Conservation (phyloP, 2,329 filamentous ascomycete species). For the Gyromitra esculenta region DNA sequence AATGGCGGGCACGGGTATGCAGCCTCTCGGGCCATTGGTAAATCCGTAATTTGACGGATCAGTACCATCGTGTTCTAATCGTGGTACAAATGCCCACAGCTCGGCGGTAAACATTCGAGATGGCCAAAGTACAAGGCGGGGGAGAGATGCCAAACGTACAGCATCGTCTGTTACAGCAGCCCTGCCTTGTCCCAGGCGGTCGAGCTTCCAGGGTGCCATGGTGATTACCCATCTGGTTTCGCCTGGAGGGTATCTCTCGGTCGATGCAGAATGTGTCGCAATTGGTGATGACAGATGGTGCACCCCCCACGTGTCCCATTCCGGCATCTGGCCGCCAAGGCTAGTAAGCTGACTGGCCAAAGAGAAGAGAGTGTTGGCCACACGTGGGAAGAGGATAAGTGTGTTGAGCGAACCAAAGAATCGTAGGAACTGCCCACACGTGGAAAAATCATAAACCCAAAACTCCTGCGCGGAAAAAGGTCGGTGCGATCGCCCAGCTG, state of each 20-base stretch:
- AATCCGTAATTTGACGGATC: background rate
- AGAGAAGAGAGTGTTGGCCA: background rate
- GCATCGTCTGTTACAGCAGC: background rate
- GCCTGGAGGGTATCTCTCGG: background rate
- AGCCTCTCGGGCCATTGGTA: background rate
- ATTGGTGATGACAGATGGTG: background rate
- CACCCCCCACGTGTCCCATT: slow-evolving; percentile 7
- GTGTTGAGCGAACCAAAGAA: background rate
- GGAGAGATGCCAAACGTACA: background rate
- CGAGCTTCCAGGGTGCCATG: background rate
- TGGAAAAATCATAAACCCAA: background rate
- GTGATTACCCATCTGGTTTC: background rate
- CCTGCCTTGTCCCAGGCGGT: background rate
- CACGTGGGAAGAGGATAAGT: slow-evolving; percentile 8
- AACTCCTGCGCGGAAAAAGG: background rate
- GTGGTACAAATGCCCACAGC: background rate
- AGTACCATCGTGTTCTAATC: background rate
- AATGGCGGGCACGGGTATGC: background rate
- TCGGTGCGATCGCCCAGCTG: background rate
- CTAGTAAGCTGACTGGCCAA: background rate
- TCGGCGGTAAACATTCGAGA: background rate
- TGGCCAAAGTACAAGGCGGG: background rate
- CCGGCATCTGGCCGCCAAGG: slow-evolving; percentile 10
- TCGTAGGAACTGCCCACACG: background rate
- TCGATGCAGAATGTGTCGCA: background rate